Evolutionary conservation across 257 asterid species (phyloP).

Genomic region (Forsythia suspensa): DNA sequence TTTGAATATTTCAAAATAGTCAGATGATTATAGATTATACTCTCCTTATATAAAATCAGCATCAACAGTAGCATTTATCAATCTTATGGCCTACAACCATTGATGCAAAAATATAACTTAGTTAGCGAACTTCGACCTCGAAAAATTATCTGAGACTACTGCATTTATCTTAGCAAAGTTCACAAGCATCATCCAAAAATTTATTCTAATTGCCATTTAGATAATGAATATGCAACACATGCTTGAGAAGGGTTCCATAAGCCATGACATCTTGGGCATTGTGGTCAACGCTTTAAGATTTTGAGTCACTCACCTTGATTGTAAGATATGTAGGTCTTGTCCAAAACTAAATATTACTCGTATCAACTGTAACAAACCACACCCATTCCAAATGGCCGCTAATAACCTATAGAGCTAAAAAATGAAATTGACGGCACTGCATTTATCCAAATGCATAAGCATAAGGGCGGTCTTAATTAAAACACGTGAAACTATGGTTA

Average conservation of each 20-base stretch:
- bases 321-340: slow-evolving; percentile 97
- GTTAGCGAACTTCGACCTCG: not conserved
- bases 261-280: not conserved
- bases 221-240: not conserved
- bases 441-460: not conserved
- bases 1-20: not conserved
- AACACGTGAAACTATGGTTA: not conserved
- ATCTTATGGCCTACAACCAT: not conserved
- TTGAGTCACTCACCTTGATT: slow-evolving; percentile 59
- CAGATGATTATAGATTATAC: not conserved
- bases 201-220: not conserved
- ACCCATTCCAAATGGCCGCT: slow-evolving; percentile 98
- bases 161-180: slow-evolving; percentile 5
- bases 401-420: slow-evolving; percentile 64
- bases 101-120: not conserved
- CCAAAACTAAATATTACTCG: slow-evolving; percentile 88
- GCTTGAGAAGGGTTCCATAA: not conserved
- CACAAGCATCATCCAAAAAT: not conserved
- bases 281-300: not conserved
- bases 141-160: not conserved
- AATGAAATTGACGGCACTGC: slow-evolving; percentile 5
- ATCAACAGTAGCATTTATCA: slow-evolving; percentile 3
- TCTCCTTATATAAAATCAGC: not conserved
- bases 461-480: not conserved
- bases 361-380: slow-evolving; percentile 93